Base-by-base conservation (phyloP, 2,329 filamentous ascomycete genomes). In the Sclerotinia glacialis region DNA sequence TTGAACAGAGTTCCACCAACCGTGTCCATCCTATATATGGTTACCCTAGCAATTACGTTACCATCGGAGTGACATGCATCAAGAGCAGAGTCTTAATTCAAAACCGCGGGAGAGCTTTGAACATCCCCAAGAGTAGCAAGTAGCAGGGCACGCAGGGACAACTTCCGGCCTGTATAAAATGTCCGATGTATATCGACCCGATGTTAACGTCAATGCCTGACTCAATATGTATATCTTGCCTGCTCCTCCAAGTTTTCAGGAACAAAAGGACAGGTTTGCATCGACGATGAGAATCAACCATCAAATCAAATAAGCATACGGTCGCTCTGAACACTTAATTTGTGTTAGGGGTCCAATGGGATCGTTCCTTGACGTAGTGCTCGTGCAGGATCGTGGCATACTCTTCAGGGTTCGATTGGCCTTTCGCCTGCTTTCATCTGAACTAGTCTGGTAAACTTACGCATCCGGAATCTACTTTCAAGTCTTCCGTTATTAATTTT, bases 211-310 rank as follows among this genome's bases (percentile, higher is more conserved):
- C 31, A 61, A 61, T 61, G 28, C 28, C 58, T 60, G 18, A 37
- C 44, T 60, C 21, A 37, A 37, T 60, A 37, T 60, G 44, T 60
- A 60, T 60, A 60, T 60, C 58, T 49, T 37, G 12, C 28, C 44
- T 46, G n/a, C 28, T 37, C 58, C 28, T 49, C n/a, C 58, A 49
- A 26, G 44, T 37, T 60, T 49, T 26, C 44, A 26, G 58, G 9
- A 49, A 49, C 28, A n/a, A 49, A 49, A 49, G 21, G 21, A 49
- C 31, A 18, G 5, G n/a, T 26, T 49, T 21, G 40, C 28, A 49
- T 61, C 44, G 58, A 49, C 44, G 58, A 61, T 60, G 14, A 60
- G 28, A 37, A 8, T 37, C 4, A 5, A 47, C 56, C 12, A 47
- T 49, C 58, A 61, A 61, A 61, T 61, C 58, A 61, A 37, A 50